Conservation (phyloP, 345 rosid genomes). For the Sisymbrium irio region DNA sequence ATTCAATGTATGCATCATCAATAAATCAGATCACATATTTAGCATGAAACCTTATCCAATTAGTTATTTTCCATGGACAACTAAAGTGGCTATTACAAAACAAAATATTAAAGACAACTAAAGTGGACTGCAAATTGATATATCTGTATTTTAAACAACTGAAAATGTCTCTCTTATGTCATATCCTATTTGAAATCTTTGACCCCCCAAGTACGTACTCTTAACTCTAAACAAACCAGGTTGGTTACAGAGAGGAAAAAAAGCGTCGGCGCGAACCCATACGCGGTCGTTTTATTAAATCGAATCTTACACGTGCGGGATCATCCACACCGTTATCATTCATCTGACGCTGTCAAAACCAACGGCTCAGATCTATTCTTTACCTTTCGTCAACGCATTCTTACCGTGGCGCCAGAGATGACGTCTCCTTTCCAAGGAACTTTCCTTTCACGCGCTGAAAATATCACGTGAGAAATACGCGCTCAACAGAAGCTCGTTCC, state of each 20-base stretch:
- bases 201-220: slow-evolving; percentile 1
- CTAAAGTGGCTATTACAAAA: slow-evolving; percentile 24
- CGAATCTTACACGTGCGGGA: slow-evolving; percentile 20
- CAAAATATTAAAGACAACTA: not conserved
- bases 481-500: slow-evolving; percentile 22
- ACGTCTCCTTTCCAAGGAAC: slow-evolving; percentile 1
- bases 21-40: slow-evolving; percentile 25
- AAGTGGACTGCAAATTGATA: not conserved
- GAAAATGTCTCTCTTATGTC: not conserved
- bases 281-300: slow-evolving; percentile 25
- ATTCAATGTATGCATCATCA: slow-evolving; percentile 25
- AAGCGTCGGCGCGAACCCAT: not conserved
- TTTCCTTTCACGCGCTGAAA: slow-evolving; percentile 12
- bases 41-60: slow-evolving; percentile 34
- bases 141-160: not conserved
- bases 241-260: not conserved
- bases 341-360: not conserved
- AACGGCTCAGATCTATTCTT: not conserved
- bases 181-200: slow-evolving; percentile 5
- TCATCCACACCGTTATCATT: slow-evolving; percentile 18
- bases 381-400: slow-evolving; percentile 20
- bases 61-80: slow-evolving; percentile 7
- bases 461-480: slow-evolving; percentile 14
- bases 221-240: not conserved
- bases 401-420: slow-evolving; percentile 29